Conservation (phyloP, 177 flowering plant species). For the Vitis hybrid region DNA sequence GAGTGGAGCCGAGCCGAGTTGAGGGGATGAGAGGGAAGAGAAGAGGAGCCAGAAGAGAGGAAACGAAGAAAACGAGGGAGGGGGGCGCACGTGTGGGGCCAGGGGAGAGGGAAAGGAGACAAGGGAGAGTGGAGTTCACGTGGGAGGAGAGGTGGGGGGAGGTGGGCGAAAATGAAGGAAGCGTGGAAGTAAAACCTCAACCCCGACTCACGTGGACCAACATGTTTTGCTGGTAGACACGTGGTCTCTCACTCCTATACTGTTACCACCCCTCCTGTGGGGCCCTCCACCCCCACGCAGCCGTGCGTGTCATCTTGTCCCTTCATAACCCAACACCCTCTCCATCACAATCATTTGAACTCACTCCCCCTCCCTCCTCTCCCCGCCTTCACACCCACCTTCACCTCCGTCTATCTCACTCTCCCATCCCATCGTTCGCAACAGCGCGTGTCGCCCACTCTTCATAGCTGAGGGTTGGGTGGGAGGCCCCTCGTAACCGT, state of each 20-base stretch:
- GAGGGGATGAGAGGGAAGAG: slow-evolving; percentile 1
- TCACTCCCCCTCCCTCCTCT: not conserved
- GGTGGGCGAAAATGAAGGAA: slow-evolving; percentile 18
- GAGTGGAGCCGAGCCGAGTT: not conserved
- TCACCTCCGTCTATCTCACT: not conserved
- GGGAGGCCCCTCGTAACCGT: no score
- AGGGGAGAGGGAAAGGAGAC: slow-evolving; percentile 14
- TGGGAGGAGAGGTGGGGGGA: slow-evolving; percentile 27
- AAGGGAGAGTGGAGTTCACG: slow-evolving; percentile 58
- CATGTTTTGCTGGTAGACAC: slow-evolving; percentile 39
- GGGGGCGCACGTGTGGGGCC: not conserved
- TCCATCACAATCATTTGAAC: slow-evolving; percentile 35
- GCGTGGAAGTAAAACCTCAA: slow-evolving; percentile 25
- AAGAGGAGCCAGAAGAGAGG: not conserved
- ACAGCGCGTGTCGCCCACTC: no score
- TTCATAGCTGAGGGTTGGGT: no score
- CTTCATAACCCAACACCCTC: slow-evolving; percentile 47
- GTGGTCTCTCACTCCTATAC: slow-evolving; percentile 19
- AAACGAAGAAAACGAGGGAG: not conserved
- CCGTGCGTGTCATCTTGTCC: slow-evolving; percentile 62
- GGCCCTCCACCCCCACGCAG: slow-evolving; percentile 24
- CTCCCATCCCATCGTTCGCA: not conserved
- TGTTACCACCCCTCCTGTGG: slow-evolving; percentile 23
- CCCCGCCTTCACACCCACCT: not conserved
- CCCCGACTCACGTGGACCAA: slow-evolving; percentile 53